phyloP scores from a whole-genome alignment of 306 rosid species.

The Pterocarpus macrocarpus region DNA sequence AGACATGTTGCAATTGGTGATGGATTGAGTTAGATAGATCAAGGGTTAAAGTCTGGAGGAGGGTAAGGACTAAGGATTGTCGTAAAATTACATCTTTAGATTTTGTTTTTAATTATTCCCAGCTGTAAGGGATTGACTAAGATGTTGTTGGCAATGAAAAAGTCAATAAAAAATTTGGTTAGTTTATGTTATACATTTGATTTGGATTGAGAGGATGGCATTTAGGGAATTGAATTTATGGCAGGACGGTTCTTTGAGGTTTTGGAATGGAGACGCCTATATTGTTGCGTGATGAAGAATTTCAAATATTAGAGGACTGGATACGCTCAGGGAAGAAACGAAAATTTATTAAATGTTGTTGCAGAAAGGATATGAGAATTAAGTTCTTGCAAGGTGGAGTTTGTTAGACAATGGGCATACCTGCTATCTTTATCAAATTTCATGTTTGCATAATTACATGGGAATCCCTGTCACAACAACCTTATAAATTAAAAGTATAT shows the following conservation, averaged over 20 bases:
- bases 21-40: constrained; percentile 40
- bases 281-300: constrained; percentile 19
- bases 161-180: background rate
- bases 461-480: background rate
- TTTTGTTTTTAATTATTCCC: background rate
- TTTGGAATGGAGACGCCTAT: constrained; percentile 18
- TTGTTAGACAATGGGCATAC: background rate
- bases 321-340: background rate
- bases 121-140: constrained; percentile 29
- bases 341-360: background rate
- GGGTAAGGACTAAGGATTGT: constrained; percentile 29
- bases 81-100: constrained; percentile 3
- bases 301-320: constrained; percentile 10
- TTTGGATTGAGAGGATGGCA: constrained; percentile 10
- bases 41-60: constrained; percentile 25
- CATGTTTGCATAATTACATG: constrained; percentile 4
- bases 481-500: background rate
- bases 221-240: constrained; percentile 27
- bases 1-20: constrained; percentile 35
- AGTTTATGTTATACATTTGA: constrained; percentile 21
- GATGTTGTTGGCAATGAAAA: constrained; percentile 33
- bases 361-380: constrained; percentile 8
- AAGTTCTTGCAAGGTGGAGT: constrained; percentile 16
- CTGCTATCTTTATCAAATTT: background rate
- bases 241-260: constrained; percentile 22